Evolutionary conservation across 2,329 filamentous ascomycete species (phyloP), one percentile per base, ranked within the genome.

Genomic region (Orbilia oligospora): DNA sequence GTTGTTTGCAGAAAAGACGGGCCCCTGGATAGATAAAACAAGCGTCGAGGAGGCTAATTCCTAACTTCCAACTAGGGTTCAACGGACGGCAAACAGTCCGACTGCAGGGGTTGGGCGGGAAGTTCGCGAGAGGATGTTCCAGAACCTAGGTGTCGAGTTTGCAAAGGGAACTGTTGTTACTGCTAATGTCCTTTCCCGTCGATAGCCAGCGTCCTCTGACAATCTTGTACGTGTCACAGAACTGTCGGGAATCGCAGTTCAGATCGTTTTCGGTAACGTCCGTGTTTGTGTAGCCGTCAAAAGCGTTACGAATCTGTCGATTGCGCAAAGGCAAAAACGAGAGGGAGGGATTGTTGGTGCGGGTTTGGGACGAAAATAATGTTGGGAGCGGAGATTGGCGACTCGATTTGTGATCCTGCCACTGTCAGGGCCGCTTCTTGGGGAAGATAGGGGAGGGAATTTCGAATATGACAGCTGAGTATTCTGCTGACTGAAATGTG

Each of bases 241-340:
- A 71, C 30, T 44, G 75, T 78, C 75, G 75, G 75, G 75, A 72
- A 72, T 78, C 75, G 75, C 75, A 71, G 44, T 64, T 72, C 5
- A 72, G 63, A 78, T 78, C 75, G 75, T 72, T 78, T 78, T 78
- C 68, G 75, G 75, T 78, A 72, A 72, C 75, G 75, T 78, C 75
- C 75, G 75, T 72, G 75, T 78, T 69, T 78, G 75, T 78, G 75
- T 78, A 64, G 68, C 75, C 75, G 51, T 78, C 48, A n/a, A 69
- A 69, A 53, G 63, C 61, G 75, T 72, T 78, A 78, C 75, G 63
- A 78, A 68, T 65, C 71, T 69, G 75, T 65, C 68, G 68, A 78
- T 78, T 78, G 75, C 75, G 75, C 68, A 78, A 70, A 72, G 33
- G 63, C 30, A 66, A 58, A 71, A 58, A 63, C 41, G 27, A 69